phyloP scores from a whole-genome alignment of 1,139 yeast species.

The Pichiaceae sp. region DNA sequence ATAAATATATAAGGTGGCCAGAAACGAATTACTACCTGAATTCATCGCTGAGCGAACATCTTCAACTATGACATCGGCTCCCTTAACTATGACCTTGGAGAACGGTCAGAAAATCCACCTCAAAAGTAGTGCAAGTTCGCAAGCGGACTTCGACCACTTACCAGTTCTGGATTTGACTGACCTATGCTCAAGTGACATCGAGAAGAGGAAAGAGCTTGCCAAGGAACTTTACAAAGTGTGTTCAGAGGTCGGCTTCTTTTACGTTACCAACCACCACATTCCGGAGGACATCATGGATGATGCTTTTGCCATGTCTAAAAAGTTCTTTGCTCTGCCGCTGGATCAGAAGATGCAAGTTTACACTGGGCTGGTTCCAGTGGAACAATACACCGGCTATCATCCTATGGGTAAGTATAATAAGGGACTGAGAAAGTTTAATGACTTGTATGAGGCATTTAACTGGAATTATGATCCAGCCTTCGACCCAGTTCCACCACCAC shows the following conservation, averaged over 20 bases:
- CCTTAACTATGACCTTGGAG: neutral
- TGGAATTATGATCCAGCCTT: neutral
- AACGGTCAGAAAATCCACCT: neutral
- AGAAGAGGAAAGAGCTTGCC: neutral
- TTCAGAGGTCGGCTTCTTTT: conserved; percentile 20
- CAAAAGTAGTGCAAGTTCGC: neutral
- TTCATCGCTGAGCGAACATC: too few species aligned
- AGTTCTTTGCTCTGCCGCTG: conserved; percentile 18
- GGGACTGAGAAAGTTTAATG: neutral
- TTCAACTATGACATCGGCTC: neutral
- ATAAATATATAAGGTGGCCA: too few species aligned
- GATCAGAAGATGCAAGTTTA: conserved; percentile 16
- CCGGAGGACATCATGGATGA: conserved; percentile 18
- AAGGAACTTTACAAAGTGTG: neutral
- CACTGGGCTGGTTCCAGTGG: neutral
- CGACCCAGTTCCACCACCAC: neutral
- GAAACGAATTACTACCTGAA: too few species aligned
- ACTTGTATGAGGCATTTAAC: neutral
- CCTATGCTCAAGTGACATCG: neutral
- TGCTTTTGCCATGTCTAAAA: conserved; percentile 16
- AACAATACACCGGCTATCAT: neutral
- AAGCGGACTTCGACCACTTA: neutral
- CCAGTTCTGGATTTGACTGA: neutral
- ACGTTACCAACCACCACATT: conserved; percentile 22
- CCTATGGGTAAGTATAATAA: neutral